Conservation (phyloP, 1,284 basidiomycete species). For the Athelia psychrophila region DNA sequence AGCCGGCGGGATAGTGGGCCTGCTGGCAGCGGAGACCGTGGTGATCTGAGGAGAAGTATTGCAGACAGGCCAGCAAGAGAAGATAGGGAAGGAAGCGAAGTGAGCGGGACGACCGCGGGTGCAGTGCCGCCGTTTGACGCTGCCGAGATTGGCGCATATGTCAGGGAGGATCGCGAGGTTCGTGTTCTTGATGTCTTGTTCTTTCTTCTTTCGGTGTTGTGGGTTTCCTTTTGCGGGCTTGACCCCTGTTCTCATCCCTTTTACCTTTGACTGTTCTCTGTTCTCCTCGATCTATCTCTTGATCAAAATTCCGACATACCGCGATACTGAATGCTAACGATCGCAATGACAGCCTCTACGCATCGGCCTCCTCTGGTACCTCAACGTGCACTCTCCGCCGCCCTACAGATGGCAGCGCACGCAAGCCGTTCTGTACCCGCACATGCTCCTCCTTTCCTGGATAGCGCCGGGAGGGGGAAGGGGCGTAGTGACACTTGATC, state of each 20-base stretch:
- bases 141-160: slow-evolving; percentile 42
- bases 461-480: slow-evolving; percentile 73
- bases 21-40: slow-evolving; percentile 31
- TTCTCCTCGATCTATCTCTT: not conserved
- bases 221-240: not conserved
- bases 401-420: slow-evolving; percentile 84
- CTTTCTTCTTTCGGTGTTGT: not conserved
- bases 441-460: slow-evolving; percentile 82
- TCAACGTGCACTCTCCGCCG: slow-evolving; percentile 80
- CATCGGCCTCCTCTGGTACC: slow-evolving; percentile 83
- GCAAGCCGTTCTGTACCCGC: slow-evolving; percentile 78
- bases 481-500: slow-evolving; percentile 78
- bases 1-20: slow-evolving; percentile 43
- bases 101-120: slow-evolving; percentile 25
- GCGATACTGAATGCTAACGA: slow-evolving; percentile 27
- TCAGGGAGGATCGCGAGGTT: slow-evolving; percentile 44
- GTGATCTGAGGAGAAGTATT: slow-evolving; percentile 22
- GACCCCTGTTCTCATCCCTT: not conserved
- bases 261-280: not conserved
- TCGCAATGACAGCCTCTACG: slow-evolving; percentile 69
- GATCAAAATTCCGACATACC: not conserved
- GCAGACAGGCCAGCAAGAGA: slow-evolving; percentile 16
- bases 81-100: slow-evolving; percentile 17
- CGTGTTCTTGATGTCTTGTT: slow-evolving; percentile 17
- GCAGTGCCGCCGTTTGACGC: slow-evolving; percentile 44